These are phyloP conservation scores for Flaveria robusta DNA, from an alignment of 129 eudicot species.

Conservation along the genomic window DNA sequence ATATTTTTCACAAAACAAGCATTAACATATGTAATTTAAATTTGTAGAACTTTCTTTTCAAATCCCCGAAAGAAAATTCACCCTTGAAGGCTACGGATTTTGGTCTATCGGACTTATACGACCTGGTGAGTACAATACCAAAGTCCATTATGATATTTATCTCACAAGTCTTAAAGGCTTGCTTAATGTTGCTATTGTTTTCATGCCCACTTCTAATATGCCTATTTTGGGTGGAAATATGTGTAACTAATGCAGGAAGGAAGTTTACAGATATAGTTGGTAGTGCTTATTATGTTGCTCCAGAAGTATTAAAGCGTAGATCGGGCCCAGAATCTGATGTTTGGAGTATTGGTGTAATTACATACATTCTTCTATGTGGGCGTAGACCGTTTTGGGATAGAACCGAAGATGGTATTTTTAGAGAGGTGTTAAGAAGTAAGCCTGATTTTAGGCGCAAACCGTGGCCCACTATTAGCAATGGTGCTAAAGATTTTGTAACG, in stretches of 20 bases:
- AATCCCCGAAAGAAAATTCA: conserved; percentile 76
- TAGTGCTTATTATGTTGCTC: conserved; percentile 98
- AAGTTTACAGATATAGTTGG: conserved; percentile 88
- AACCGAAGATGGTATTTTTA: conserved; percentile 95
- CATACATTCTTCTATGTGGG: conserved; percentile 90
- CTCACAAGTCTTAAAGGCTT: background rate
- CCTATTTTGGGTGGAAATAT: background rate
- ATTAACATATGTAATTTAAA: conserved; percentile 7
- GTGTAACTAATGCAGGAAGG: conserved; percentile 54
- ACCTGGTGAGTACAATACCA: conserved; percentile 59
- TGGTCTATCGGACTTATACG: conserved; percentile 90
- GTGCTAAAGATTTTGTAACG: conserved; percentile 88
- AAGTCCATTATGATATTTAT: background rate
- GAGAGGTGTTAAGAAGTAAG: conserved; percentile 86
- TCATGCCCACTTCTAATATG: background rate
- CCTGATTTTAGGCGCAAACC: conserved; percentile 96
- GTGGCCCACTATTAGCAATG: conserved; percentile 79
- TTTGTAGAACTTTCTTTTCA: conserved; percentile 88
- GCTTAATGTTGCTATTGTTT: background rate
- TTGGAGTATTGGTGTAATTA: conserved; percentile 98
- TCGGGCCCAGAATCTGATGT: conserved; percentile 98
- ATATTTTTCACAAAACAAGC: background rate
- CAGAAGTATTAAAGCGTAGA: conserved; percentile 87
- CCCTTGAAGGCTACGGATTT: conserved; percentile 94
- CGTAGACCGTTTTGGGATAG: conserved; percentile 98